Percentiles rank a stretch among this genome's conserved stretches.
These are phyloP conservation scores for Didymella keratinophila DNA, from an alignment of 2,329 filamentous ascomycete species.

Conservation along the genomic window DNA sequence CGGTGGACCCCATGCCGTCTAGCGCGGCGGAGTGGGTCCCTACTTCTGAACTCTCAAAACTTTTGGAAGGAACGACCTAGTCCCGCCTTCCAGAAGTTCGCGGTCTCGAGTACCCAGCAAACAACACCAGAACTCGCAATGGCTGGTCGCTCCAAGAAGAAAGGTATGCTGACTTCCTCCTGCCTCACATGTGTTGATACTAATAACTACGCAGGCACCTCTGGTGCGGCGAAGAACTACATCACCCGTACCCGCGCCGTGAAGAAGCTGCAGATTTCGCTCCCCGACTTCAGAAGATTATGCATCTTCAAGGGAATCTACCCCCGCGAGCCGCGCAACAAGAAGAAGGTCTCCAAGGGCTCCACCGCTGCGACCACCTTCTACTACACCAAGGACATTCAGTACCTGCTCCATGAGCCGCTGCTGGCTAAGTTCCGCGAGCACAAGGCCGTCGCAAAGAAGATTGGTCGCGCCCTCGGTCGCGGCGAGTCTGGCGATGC, in stretches of 20 bases:
- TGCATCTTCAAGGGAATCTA: conserved; percentile 99
- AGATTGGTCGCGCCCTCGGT: conserved; percentile 91
- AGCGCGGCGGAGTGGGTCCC: conserved; percentile 27
- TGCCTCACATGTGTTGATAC: conserved; percentile 11
- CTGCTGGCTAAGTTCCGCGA: conserved; percentile 94
- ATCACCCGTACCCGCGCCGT: conserved; percentile 97
- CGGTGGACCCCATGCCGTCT: conserved; percentile 28
- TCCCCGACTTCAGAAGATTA: conserved; percentile 95
- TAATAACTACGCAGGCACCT: conserved; percentile 66
- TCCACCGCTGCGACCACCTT: conserved; percentile 92
- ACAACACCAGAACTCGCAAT: conserved; percentile 32
- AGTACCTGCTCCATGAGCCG: conserved; percentile 97
- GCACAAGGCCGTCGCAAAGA: conserved; percentile 96
- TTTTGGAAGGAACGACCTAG: conserved; percentile 18
- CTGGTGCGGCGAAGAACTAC: conserved; percentile 97
- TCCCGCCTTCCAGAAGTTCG: conserved; percentile 21
- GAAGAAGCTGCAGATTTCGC: conserved; percentile 95
- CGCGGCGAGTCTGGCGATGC: conserved; percentile 91
- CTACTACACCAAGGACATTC: conserved; percentile 91
- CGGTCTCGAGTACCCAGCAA: conserved; percentile 15
- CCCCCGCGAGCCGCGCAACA: conserved; percentile 93
- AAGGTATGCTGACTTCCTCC: conserved; percentile 61
- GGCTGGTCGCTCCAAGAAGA: conserved; percentile 59
- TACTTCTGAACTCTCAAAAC: conserved; percentile 27
- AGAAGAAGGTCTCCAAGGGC: conserved; percentile 95